Evolutionary conservation across 2,329 filamentous ascomycete genomes (phyloP), one percentile per base, ranked within the genome.

Genomic region (Neonectria hederae): DNA sequence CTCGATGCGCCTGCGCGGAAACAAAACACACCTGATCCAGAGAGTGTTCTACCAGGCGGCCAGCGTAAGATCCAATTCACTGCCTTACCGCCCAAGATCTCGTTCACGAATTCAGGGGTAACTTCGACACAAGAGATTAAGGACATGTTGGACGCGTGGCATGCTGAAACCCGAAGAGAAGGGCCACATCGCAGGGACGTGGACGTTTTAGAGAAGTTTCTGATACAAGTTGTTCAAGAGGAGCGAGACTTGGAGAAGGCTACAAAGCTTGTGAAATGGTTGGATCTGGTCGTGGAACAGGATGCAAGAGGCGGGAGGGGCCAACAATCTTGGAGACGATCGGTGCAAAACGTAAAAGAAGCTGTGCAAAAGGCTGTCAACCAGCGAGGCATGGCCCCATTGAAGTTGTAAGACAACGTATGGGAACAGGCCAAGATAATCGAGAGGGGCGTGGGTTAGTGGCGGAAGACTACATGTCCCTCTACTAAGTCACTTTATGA

Each of bases 141-240:
- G 48, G 84, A 88, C 40, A 93, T 93, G 74, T 81, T 97, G 14
- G 86, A 83, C 59, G 87, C 87, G 4, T 99, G 96, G 96, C 86
- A 93, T 68, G 76, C 81, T 3, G 89, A 90, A 65, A 97, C 95
- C 65, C 81, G 78, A 38, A 83, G 83, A 5, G 90, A 94, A 3
- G 93, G 92, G 0, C 96, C 96, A 1, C 94, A 96, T 77, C 79
- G 80, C 0, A 89, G 92, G 62, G 96, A 99, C 77, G 90, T 95
- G 0, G 85, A 84, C 43, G 89, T 94, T 40, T 83, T 98, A 65
- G 87, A 85, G 58, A 86, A 83, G 72, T 98, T 97, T 77, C 77
- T 98, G 30, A 82, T 76, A 5, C 86, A 85, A 26, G 92, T 98
- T 0, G 85, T 97, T 0, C 65, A 80, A 1, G 90, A 95, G 62